Evolutionary conservation across 768 basidiomycete genomes (phyloP).

Genomic region (Naganishia vishniacii): DNA sequence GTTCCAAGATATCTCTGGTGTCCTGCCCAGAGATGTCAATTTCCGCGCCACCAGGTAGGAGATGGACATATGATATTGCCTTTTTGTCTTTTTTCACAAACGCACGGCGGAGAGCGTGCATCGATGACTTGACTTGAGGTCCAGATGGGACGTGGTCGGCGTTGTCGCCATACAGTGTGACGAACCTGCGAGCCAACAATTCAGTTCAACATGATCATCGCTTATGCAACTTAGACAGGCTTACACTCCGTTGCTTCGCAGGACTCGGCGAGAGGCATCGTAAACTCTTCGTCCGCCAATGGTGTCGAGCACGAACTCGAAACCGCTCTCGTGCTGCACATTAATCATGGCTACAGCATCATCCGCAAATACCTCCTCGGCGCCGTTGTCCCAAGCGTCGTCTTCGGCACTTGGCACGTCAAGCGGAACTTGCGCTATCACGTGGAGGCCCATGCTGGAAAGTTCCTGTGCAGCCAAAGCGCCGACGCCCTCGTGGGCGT

Average conservation of each 20-base stretch:
- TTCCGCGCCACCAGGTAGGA: slow-evolving; percentile 42
- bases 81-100: slow-evolving; percentile 43
- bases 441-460: slow-evolving; percentile 61
- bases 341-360: slow-evolving; percentile 56
- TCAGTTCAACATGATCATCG: neutral
- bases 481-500: slow-evolving; percentile 55
- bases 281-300: slow-evolving; percentile 74
- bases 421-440: slow-evolving; percentile 64
- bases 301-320: slow-evolving; percentile 79
- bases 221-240: slow-evolving; percentile 25
- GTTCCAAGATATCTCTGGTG: slow-evolving; percentile 43
- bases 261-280: slow-evolving; percentile 60
- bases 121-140: slow-evolving; percentile 26
- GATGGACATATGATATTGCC: slow-evolving; percentile 36
- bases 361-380: slow-evolving; percentile 69
- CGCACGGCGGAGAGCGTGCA: slow-evolving; percentile 40
- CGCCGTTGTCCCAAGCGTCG: slow-evolving; percentile 62
- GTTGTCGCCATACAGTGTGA: slow-evolving; percentile 70
- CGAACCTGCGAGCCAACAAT: slow-evolving; percentile 53
- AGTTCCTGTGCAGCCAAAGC: slow-evolving; percentile 76
- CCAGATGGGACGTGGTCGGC: slow-evolving; percentile 25
- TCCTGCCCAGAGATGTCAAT: slow-evolving; percentile 45
- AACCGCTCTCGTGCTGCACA: slow-evolving; percentile 52
- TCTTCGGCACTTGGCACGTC: slow-evolving; percentile 51
- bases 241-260: slow-evolving; percentile 53